Percentiles rank a stretch among this genome's conserved stretches.
These are phyloP conservation scores for Alternaria novae-zelandiae DNA, from an alignment of 2,329 filamentous ascomycete species.

Conservation along the genomic window DNA sequence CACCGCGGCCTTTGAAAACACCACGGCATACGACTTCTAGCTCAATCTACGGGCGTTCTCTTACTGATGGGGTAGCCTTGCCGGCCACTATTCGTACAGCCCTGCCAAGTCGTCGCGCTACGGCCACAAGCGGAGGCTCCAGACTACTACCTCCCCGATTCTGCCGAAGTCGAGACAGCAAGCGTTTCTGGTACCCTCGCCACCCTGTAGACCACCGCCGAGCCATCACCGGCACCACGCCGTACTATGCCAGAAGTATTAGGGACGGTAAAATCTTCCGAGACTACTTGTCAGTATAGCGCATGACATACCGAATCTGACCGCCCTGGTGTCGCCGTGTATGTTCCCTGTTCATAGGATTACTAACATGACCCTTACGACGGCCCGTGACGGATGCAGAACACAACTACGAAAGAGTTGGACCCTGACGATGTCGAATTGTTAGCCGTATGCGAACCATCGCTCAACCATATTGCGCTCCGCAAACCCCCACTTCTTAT, in stretches of 20 bases:
- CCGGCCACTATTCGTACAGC: conserved; percentile 21
- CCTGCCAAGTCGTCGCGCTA: conserved; percentile 28
- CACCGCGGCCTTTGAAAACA: not conserved
- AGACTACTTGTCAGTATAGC: not conserved
- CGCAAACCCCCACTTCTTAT: conserved; percentile 27
- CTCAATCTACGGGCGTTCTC: not conserved
- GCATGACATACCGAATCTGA: not conserved
- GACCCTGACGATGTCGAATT: not conserved
- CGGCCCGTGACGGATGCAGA: too few relatives aligned
- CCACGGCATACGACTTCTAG: not conserved
- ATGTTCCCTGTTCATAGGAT: not conserved
- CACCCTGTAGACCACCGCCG: conserved; percentile 16
- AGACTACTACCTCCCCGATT: conserved; percentile 33
- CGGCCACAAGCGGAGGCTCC: conserved; percentile 35
- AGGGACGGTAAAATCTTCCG: not conserved
- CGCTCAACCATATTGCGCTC: conserved; percentile 17
- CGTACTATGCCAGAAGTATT: not conserved
- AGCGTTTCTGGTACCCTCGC: conserved; percentile 18
- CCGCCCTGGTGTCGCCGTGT: not conserved
- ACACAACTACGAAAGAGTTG: not conserved
- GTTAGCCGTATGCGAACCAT: not conserved
- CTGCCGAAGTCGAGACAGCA: conserved; percentile 23
- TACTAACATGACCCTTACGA: not conserved
- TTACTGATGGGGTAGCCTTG: conserved; percentile 14
- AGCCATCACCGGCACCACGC: not conserved